Base-by-base conservation (phyloP, 345 rosid species). In the Lepidium aucheri region DNA sequence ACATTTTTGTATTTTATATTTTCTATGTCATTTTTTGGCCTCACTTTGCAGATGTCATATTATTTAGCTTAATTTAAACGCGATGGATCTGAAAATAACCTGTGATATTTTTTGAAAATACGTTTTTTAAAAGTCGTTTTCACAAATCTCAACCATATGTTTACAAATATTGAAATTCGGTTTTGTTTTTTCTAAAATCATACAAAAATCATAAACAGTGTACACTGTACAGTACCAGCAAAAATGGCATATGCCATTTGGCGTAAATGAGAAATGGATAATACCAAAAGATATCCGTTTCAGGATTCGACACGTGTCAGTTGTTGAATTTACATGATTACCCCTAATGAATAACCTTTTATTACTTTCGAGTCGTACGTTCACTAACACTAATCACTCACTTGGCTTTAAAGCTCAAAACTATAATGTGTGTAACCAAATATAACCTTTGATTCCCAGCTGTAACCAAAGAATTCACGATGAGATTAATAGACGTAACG, bases 171-270 rank as follows among this genome's bases (percentile, higher is more conserved):
- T 24, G 34, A 11, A 28, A 28, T 28, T 28, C 1, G 32, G 32
- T 28, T 28, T 28, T 28, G 7, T 6, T 28, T 28, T 28, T 28
- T 28, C 7, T 28, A 8, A 20, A 40, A 33, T 14, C 22, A 36
- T 39, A 50, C 45, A n/a, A 4, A 43, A 59, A 58, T 62, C 42
- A 42, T 6, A 52, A 34, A 42, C 11, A 47, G 9, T 53, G 63
- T 70, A 38, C 62, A 45, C 4, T 56, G 50, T 71, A 34, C 69
- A 34, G 33, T 63, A 0, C 7, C 13, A 50, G 24, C n/a, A 16
- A 47, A 39, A 46, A 69, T 28, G 51, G 62, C 57, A 69, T 60
- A 63, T 70, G 66, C 68, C 49, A 57, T 44, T 61, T 60, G 76
- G 41, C 64, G 14, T n/a, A 26, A 57, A 28, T 28, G 6, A 28